These are phyloP conservation scores for Saussurea involucrata DNA, from an alignment of 129 eudicot species.

Conservation along the genomic window DNA sequence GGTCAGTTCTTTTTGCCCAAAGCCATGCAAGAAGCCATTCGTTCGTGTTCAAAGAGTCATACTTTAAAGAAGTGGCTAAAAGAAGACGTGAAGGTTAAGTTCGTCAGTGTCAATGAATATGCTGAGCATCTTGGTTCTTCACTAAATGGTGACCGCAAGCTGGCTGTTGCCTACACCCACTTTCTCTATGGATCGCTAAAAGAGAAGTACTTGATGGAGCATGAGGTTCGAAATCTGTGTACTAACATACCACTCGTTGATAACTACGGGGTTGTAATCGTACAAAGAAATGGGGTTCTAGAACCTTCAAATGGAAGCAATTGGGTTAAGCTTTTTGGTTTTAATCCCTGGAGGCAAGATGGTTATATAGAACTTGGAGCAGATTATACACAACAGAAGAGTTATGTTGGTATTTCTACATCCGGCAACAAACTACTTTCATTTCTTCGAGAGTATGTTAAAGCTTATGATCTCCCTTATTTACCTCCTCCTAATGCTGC, in stretches of 20 bases:
- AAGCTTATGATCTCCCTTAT: constrained; percentile 43
- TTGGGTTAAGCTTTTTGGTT: constrained; percentile 46
- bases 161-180: constrained; percentile 37
- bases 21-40: constrained; percentile 26
- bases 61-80: constrained; percentile 33
- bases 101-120: constrained; percentile 28
- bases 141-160: background rate
- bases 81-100: constrained; percentile 17
- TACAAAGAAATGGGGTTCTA: constrained; percentile 25
- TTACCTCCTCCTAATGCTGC: constrained; percentile 40
- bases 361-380: constrained; percentile 42
- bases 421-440: constrained; percentile 9
- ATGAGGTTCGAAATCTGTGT: constrained; percentile 16
- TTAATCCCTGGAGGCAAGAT: constrained; percentile 42
- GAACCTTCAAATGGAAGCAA: constrained; percentile 55
- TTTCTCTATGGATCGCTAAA: constrained; percentile 30
- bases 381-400: constrained; percentile 30
- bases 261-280: constrained; percentile 27
- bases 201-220: background rate
- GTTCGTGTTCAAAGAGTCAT: background rate
- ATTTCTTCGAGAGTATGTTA: constrained; percentile 24
- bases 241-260: constrained; percentile 40
- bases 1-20: constrained; percentile 24
- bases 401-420: constrained; percentile 22
- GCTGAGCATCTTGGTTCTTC: constrained; percentile 16